Evolutionary conservation across 2,329 filamentous ascomycete genomes (phyloP), one percentile per base, ranked within the genome.

Genomic region (Cryphonectria naterciae): DNA sequence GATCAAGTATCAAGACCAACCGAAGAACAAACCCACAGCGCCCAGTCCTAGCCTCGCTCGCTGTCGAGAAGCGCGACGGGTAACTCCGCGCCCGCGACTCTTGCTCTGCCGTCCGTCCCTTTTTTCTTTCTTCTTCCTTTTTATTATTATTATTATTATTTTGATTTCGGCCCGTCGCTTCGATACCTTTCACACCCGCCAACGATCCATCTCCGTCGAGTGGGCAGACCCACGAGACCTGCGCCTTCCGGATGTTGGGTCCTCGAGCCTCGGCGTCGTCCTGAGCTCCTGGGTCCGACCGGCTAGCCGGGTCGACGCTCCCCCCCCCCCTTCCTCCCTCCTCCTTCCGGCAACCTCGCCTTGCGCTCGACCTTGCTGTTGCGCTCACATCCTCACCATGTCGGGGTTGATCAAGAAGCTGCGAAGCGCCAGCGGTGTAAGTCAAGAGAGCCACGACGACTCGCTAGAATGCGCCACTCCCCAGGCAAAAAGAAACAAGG

Each of bases 371-470:
- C 7, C n/a, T 68, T 28, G 58, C 46, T 56, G 58, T 17, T 19
- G 19, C 43, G 46, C 46, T n/a, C 46, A 32, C 71, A 43, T 25
- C 19, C 49, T 39, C 37, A 71, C 52, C 74, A 90, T 90, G 87
- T 83, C 87, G 73, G 83, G 85, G 73, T 86, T 90, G 75, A 85
- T 90, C 73, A 87, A 83, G 75, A 90, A 88, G 79, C 85, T 89
- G 77, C 89, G 88, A 80, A 81, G 82, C 75, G 82, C 84, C 75
- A 81, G 84, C 78, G 83, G 83, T 78, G 88, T 90, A 82, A 80
- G 87, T 86, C 74, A 28, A 64, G 63, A 65, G 60, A 25, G 41
- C 68, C 32, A 72, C 41, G 56, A 28, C 61, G 67, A 19, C 63
- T 65, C 46, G 63, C 52, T 46, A 64, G n/a, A 49, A 64, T 60